Conservation (phyloP, 306 rosid genomes). For the Sphenostylis stenocarpa region DNA sequence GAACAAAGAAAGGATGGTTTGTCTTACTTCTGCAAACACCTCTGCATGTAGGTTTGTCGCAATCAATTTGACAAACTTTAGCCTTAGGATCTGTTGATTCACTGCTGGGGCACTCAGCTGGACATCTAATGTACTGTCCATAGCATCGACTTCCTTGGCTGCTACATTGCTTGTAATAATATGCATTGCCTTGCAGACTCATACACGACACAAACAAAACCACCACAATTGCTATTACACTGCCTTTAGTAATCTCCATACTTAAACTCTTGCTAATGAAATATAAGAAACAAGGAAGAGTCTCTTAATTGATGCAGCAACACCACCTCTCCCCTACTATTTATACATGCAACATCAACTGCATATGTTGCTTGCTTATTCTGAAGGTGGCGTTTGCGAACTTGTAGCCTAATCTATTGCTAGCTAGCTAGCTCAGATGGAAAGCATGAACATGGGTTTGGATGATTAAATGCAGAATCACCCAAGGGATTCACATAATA, state of each 20-base stretch:
- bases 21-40: slow-evolving; percentile 41
- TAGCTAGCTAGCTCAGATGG: slow-evolving; percentile 11
- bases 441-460: slow-evolving; percentile 32
- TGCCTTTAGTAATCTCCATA: slow-evolving; percentile 24
- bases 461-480: background rate
- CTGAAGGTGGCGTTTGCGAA: slow-evolving; percentile 23
- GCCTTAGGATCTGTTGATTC: slow-evolving; percentile 41
- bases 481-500: background rate
- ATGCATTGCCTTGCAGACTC: slow-evolving; percentile 22
- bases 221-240: background rate
- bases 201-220: slow-evolving; percentile 22
- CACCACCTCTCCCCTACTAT: background rate
- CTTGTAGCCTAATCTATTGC: slow-evolving; percentile 25
- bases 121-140: slow-evolving; percentile 27
- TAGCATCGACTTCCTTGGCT: slow-evolving; percentile 15
- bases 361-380: slow-evolving; percentile 19
- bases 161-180: slow-evolving; percentile 18
- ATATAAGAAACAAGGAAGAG: background rate
- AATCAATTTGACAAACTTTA: slow-evolving; percentile 44
- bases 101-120: slow-evolving; percentile 30
- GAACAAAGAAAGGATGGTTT: background rate
- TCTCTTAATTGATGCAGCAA: background rate
- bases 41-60: slow-evolving; percentile 46
- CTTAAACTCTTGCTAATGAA: background rate
- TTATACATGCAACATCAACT: slow-evolving; percentile 21